These are phyloP conservation scores for Uronychia binucleata DNA, from an alignment of 73 alveolate genomes.

Conservation along the genomic window DNA sequence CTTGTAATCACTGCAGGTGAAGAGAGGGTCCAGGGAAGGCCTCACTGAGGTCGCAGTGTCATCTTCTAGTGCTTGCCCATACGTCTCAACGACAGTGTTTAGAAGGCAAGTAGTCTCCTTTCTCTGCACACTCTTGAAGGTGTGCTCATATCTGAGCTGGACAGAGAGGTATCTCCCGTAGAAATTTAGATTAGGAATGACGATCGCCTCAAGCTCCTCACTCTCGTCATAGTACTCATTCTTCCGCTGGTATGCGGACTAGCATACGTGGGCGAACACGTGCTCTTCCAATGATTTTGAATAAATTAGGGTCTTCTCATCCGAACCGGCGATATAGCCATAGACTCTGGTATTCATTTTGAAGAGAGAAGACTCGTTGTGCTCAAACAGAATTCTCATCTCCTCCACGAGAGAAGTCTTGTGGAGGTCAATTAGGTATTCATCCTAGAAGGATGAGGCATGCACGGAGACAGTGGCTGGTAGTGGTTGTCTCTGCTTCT, in stretches of 20 bases:
- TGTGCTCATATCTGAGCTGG: neutral
- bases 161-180: neutral
- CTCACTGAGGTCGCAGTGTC: neutral
- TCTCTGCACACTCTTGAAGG: neutral
- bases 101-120: slow-evolving; percentile 2
- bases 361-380: neutral
- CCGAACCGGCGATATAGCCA: neutral
- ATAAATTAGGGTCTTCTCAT: neutral
- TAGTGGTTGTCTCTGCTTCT: neutral
- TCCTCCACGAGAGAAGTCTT: neutral
- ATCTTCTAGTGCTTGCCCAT: slow-evolving; percentile 24
- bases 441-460: neutral
- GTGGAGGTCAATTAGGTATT: neutral
- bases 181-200: neutral
- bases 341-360: neutral
- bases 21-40: neutral
- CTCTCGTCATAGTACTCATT: neutral
- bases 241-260: neutral
- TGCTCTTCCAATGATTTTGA: slow-evolving; percentile 40
- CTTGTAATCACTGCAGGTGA: neutral
- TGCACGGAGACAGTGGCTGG: neutral
- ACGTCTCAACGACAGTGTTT: slow-evolving; percentile 24
- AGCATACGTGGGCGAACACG: slow-evolving; percentile 14
- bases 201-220: neutral
- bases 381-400: neutral